Conservation (phyloP, 139 green algal species). For the Tetraselmis striata region DNA sequence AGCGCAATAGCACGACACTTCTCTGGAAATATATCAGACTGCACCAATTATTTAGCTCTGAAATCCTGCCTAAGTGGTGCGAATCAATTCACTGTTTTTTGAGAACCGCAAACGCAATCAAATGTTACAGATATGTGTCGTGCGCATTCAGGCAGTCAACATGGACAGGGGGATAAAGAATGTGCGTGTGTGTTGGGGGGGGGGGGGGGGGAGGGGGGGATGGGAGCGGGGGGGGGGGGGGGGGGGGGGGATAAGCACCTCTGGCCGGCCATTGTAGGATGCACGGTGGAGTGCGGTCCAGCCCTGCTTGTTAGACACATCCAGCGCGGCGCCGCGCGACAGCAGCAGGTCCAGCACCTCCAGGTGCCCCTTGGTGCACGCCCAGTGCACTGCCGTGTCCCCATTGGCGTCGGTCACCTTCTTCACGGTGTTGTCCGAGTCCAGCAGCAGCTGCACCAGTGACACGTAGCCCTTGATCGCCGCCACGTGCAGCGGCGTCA, state of each 20-base stretch:
- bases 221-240: not conserved
- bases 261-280: conserved; percentile 36
- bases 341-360: conserved; percentile 33
- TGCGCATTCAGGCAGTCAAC: too few species aligned
- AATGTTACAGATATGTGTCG: too few species aligned
- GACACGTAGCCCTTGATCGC: conserved; percentile 27
- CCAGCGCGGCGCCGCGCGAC: conserved; percentile 16
- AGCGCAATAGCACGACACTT: too few species aligned
- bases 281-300: conserved; percentile 45
- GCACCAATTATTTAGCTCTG: too few species aligned
- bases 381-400: conserved; percentile 41
- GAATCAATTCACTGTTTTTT: too few species aligned
- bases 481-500: conserved; percentile 39
- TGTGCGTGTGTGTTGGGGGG: too few species aligned
- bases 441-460: conserved; percentile 24
- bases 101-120: too few species aligned
- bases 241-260: not conserved
- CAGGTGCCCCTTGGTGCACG: conserved; percentile 34
- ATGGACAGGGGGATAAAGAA: too few species aligned
- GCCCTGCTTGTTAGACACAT: conserved; percentile 27
- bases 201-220: too few species aligned
- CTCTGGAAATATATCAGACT: too few species aligned
- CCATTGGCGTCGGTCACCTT: conserved; percentile 25
- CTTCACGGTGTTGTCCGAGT: conserved; percentile 4
- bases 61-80: too few species aligned